Percentiles rank a stretch among this genome's conserved stretches.
Conservation (phyloP, 208 protist genomes). For the Herpetomonas samuelpessoai region DNA sequence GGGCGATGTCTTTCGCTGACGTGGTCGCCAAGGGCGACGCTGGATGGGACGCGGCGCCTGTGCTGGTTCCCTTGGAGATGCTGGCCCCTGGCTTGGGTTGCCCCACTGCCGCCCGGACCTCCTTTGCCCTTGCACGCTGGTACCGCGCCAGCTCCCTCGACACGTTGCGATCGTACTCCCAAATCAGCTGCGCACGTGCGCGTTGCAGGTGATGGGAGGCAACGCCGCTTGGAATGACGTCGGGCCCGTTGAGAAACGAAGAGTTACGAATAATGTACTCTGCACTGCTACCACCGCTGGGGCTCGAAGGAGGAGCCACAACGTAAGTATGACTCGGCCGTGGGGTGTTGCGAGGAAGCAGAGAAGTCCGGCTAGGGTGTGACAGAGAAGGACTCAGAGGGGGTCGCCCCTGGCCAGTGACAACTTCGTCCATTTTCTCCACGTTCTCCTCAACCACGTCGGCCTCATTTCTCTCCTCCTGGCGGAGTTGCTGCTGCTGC, state of each 20-base stretch:
- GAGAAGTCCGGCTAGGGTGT: too few species aligned
- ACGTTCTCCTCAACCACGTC: too few species aligned
- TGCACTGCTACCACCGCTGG: conserved; percentile 16
- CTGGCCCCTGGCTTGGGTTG: too few species aligned
- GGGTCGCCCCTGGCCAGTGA: too few species aligned
- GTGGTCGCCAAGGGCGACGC: too few species aligned
- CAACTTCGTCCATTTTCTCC: too few species aligned
- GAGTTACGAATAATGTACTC: conserved; percentile 21
- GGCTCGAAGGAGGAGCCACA: neutral
- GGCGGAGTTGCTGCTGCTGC: neutral
- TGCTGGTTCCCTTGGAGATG: neutral
- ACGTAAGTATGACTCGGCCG: neutral
- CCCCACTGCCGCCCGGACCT: conserved; percentile 1
- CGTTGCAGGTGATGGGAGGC: conserved; percentile 31
- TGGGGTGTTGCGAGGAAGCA: neutral
- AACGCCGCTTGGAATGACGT: conserved; percentile 34
- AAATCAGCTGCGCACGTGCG: conserved; percentile 30
- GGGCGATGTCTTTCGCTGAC: too few species aligned
- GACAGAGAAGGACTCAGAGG: too few species aligned
- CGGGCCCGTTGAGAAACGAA: conserved; percentile 38
- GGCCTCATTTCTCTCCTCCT: too few species aligned
- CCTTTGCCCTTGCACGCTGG: conserved; percentile 27
- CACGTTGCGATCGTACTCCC: conserved; percentile 28
- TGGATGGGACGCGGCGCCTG: neutral
- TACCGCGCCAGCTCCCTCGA: conserved; percentile 18